Evolutionary conservation across 2,329 filamentous ascomycete species (phyloP).

Genomic region (Fusarium annulatum): DNA sequence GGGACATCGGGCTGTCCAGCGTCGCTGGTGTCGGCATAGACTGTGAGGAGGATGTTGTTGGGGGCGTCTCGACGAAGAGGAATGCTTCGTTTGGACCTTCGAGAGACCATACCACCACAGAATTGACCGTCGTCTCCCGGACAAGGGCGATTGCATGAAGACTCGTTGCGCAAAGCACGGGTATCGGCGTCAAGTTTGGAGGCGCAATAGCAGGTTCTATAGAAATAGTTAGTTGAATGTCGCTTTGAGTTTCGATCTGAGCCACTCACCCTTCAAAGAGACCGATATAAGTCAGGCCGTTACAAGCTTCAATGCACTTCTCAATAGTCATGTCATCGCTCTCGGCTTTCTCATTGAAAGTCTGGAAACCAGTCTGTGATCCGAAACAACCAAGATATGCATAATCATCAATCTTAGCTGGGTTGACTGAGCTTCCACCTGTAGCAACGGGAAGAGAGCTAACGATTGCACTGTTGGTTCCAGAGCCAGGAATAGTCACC

Average conservation of each 20-base stretch:
- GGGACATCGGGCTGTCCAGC: conserved; percentile 48
- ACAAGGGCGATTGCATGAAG: conserved; percentile 53
- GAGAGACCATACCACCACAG: conserved; percentile 55
- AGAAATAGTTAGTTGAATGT: background rate
- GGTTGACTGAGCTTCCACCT: conserved; percentile 44
- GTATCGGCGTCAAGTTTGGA: conserved; percentile 54
- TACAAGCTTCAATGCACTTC: conserved; percentile 54
- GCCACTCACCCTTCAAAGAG: conserved; percentile 46
- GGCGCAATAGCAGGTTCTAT: conserved; percentile 59
- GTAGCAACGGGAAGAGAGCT: conserved; percentile 20
- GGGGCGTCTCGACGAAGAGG: conserved; percentile 44
- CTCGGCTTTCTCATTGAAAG: conserved; percentile 49
- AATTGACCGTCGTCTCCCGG: conserved; percentile 54
- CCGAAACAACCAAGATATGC: conserved; percentile 57
- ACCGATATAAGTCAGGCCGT: conserved; percentile 52
- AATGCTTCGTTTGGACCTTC: conserved; percentile 17
- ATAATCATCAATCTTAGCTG: conserved; percentile 48
- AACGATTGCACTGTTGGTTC: conserved; percentile 20
- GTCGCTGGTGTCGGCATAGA: conserved; percentile 54
- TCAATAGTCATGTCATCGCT: conserved; percentile 53
- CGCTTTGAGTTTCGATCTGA: background rate
- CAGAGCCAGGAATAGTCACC: conserved; percentile 40
- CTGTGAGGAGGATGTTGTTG: conserved; percentile 52
- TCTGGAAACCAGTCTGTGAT: conserved; percentile 50
- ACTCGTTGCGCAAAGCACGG: conserved; percentile 44